Conservation (phyloP, 805 yeast species). For the Candida palmyrensis region DNA sequence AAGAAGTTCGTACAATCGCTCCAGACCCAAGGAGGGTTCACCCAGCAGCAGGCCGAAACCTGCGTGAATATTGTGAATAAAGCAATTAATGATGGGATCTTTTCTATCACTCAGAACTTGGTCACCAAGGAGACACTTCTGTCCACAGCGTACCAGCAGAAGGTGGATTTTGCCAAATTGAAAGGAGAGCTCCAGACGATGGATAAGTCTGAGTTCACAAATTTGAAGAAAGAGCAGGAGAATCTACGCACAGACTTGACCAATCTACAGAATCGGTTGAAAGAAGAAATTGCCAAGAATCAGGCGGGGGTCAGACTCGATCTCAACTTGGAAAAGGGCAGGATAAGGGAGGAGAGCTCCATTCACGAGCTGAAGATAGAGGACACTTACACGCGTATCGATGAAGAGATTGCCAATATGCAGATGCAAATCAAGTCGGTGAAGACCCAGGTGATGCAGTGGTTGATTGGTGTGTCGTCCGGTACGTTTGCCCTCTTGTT, state of each 20-base stretch:
- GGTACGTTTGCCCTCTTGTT: slow-evolving; percentile 94
- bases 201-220: slow-evolving; percentile 81
- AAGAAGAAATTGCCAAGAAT: slow-evolving; percentile 87
- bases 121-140: slow-evolving; percentile 83
- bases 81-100: slow-evolving; percentile 77
- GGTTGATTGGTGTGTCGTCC: slow-evolving; percentile 97
- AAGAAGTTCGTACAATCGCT: slow-evolving; percentile 65
- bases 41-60: slow-evolving; percentile 69
- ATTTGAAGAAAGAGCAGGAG: slow-evolving; percentile 82
- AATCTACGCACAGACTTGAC: slow-evolving; percentile 79
- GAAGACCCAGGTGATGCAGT: slow-evolving; percentile 95
- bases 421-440: slow-evolving; percentile 93
- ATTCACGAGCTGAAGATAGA: slow-evolving; percentile 90
- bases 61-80: slow-evolving; percentile 68
- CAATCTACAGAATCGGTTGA: slow-evolving; percentile 73
- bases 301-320: slow-evolving; percentile 89
- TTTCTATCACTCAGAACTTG: slow-evolving; percentile 65
- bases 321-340: slow-evolving; percentile 87
- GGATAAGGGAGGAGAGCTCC: slow-evolving; percentile 91
- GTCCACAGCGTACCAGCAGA: slow-evolving; percentile 87
- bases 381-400: slow-evolving; percentile 91
- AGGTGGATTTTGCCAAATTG: slow-evolving; percentile 92
- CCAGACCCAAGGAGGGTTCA: slow-evolving; percentile 63
- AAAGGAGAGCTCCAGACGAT: slow-evolving; percentile 86
- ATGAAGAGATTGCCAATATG: slow-evolving; percentile 92